Conservation (phyloP, 1,284 basidiomycete species). For the Cystobasidiaceae sp. region DNA sequence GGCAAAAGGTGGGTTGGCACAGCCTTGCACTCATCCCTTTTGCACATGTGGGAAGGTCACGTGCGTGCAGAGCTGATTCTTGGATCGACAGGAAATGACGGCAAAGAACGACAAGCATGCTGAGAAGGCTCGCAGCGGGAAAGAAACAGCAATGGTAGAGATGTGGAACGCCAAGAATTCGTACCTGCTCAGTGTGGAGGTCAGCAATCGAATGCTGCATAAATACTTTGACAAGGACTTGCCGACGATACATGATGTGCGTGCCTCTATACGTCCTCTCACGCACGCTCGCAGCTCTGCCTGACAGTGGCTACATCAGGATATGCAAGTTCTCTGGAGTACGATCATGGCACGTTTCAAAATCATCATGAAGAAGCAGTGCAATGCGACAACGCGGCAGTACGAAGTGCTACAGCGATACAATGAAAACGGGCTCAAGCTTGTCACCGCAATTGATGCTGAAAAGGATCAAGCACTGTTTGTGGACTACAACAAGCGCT, state of each 20-base stretch:
- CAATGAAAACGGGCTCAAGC: slow-evolving; percentile 14
- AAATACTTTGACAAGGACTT: slow-evolving; percentile 30
- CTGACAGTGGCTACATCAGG: not conserved
- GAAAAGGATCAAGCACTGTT: slow-evolving; percentile 29
- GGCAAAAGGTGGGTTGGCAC: slow-evolving; percentile 23
- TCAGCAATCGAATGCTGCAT: slow-evolving; percentile 22
- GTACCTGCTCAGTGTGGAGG: slow-evolving; percentile 24
- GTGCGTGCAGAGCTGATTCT: not conserved
- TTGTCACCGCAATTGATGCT: slow-evolving; percentile 9
- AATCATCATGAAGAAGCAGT: slow-evolving; percentile 18
- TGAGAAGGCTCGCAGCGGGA: not conserved
- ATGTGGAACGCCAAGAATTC: slow-evolving; percentile 28
- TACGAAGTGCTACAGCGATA: slow-evolving; percentile 28
- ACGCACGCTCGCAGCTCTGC: not conserved
- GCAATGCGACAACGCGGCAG: slow-evolving; percentile 15
- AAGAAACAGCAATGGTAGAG: slow-evolving; percentile 9
- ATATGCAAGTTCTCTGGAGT: slow-evolving; percentile 25
- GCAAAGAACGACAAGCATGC: slow-evolving; percentile 21
- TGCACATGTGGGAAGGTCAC: not conserved
- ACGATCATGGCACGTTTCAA: slow-evolving; percentile 18
- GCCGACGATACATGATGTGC: slow-evolving; percentile 27
- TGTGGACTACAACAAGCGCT: slow-evolving; percentile 26
- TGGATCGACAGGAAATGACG: slow-evolving; percentile 1
- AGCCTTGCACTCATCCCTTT: too few species aligned
- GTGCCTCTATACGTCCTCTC: not conserved